Conservation (phyloP, 208 protist genomes). For the Porcisia deanei region DNA sequence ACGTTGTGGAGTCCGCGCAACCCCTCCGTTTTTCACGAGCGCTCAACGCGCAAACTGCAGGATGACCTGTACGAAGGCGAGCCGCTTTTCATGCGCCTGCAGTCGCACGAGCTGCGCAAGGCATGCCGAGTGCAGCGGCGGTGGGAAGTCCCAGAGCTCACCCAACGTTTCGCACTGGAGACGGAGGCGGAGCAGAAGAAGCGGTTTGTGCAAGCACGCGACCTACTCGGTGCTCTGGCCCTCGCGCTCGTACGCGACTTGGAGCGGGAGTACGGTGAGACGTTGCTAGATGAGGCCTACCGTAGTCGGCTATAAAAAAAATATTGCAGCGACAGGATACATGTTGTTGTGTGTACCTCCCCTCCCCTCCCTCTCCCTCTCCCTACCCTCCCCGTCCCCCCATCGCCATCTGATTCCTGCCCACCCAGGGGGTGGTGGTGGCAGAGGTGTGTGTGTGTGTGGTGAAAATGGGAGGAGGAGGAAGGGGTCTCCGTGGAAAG, state of each 20-base stretch:
- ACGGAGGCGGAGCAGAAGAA: slow-evolving; percentile 35
- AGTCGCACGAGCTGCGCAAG: slow-evolving; percentile 33
- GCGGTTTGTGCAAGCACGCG: slow-evolving; percentile 53
- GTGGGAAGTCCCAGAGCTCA: slow-evolving; percentile 75
- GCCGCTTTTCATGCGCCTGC: slow-evolving; percentile 81
- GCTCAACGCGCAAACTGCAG: slow-evolving; percentile 79
- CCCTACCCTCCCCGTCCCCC: too few species aligned
- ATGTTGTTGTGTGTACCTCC: neutral
- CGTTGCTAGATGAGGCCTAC: slow-evolving; percentile 29
- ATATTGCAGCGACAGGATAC: neutral
- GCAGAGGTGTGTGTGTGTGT: too few species aligned
- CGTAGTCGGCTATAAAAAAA: slow-evolving; percentile 6
- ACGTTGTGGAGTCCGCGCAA: slow-evolving; percentile 85
- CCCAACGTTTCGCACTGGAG: slow-evolving; percentile 60
- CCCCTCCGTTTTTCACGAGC: slow-evolving; percentile 78
- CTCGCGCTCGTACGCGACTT: slow-evolving; percentile 51
- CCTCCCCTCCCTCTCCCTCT: neutral
- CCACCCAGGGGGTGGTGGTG: too few species aligned
- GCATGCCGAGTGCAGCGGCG: slow-evolving; percentile 54
- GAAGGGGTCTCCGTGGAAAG: too few species aligned
- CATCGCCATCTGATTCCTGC: too few species aligned
- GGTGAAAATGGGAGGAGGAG: too few species aligned
- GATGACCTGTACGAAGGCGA: slow-evolving; percentile 89
- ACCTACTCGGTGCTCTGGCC: slow-evolving; percentile 35
- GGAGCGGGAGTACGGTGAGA: slow-evolving; percentile 65